Base-by-base conservation (phyloP, 192 early-diverging fungal species). In the Tieghemiomyces parasiticus region DNA sequence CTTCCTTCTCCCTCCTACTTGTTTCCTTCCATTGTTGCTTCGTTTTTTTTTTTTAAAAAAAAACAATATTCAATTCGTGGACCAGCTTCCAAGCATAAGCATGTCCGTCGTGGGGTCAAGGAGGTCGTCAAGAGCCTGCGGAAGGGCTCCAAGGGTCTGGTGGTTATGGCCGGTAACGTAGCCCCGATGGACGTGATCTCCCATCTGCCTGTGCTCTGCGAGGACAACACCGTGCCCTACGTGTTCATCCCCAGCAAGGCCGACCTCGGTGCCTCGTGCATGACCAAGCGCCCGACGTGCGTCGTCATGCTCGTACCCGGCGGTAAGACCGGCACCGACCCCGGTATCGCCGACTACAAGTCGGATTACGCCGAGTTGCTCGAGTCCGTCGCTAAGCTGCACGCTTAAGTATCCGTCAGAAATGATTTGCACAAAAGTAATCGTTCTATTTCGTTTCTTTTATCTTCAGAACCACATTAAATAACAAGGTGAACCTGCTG, bases 131-230 rank as follows among this genome's bases (percentile, higher is more conserved):
- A 97, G 79, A 90, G 84, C 62, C 77, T 99, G 67, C 81, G 92
- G 50, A 99, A 99, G 80, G 90, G 91, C 56, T 76, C 84, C 58
- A 94, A 95, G 79, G 95, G 90, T 4, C 60, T 97, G 61, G 93
- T 97, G 25, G 72, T 99, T 28, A 83, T 99, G 69, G 93, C 96
- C 20, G 93, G 92, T 49, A 92, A 99, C 72, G 89, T 95, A 64
- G 91, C 89, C 28, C 96, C 96, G 30, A 80, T 97, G 48, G 96
- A 99, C 69, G 91, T 97, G 60, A 89, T 99, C 60, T 87, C 96
- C 44, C 96, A 99, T 68, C 76, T 99, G 38, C 96, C 96, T 35
- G 86, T 99, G 35, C 73, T 99, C 35, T 99, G 96, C 78, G 96
- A 99, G 71, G 96, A 99, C 62, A 74, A 83, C 68, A 74, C 87